Percentiles rank a stretch among this genome's conserved stretches.
These are phyloP conservation scores for Fusarium bulbicola DNA, from an alignment of 2,329 filamentous ascomycete species.

Conservation along the genomic window DNA sequence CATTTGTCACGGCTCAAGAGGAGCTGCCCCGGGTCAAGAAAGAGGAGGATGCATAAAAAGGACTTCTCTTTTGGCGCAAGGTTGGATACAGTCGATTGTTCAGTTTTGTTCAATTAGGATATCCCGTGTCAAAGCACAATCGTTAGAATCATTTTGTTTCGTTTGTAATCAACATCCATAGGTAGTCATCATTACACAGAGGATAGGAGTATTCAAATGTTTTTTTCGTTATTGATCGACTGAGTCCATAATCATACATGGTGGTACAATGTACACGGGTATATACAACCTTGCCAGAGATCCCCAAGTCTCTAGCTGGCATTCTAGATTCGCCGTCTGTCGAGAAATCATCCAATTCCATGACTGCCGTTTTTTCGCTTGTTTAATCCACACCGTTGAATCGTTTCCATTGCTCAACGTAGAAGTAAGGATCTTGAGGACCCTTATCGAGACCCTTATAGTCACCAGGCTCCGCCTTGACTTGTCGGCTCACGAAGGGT, in stretches of 20 bases:
- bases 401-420: constrained; percentile 72
- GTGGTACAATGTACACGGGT: constrained; percentile 44
- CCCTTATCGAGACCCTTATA: constrained; percentile 64
- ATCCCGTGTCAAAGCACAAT: constrained; percentile 26
- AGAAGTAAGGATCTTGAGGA: constrained; percentile 68
- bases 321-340: constrained; percentile 2
- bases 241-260: constrained; percentile 44
- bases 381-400: constrained; percentile 70
- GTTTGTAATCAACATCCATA: constrained; percentile 9
- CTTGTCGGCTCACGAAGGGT: constrained; percentile 75
- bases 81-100: constrained; percentile 27
- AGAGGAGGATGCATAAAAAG: constrained; percentile 6
- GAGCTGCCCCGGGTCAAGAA: constrained; percentile 48
- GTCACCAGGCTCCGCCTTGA: constrained; percentile 62
- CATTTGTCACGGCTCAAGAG: constrained; percentile 64
- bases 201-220: constrained; percentile 11
- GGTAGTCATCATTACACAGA: background rate
- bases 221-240: constrained; percentile 9
- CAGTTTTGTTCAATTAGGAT: constrained; percentile 19
- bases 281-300: constrained; percentile 43
- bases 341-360: background rate
- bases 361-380: background rate
- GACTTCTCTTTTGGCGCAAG: constrained; percentile 16
- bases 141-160: constrained; percentile 18
- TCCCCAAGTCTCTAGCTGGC: constrained; percentile 20